Percentiles rank a stretch among this genome's conserved stretches.
phyloP scores from a whole-genome alignment of 2,329 filamentous ascomycete species.

The Elsinoe perseae region DNA sequence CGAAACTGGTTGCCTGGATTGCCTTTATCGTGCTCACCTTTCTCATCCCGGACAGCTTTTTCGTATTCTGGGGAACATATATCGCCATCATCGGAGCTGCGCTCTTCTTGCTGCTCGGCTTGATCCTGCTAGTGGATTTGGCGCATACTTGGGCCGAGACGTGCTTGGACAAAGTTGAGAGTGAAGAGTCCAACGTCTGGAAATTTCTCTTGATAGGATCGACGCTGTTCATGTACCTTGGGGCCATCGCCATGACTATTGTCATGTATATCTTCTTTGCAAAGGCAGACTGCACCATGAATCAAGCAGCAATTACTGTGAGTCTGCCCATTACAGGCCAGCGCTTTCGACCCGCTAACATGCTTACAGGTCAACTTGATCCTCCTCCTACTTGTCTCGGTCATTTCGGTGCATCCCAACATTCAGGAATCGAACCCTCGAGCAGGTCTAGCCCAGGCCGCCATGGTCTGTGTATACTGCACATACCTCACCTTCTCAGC shows the following conservation, averaged over 20 bases:
- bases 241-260: constrained; percentile 86
- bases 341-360: constrained; percentile 10
- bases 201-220: constrained; percentile 81
- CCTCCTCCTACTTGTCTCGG: constrained; percentile 70
- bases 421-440: constrained; percentile 89
- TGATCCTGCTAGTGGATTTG: constrained; percentile 87
- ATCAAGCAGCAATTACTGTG: constrained; percentile 84
- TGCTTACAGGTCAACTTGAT: constrained; percentile 63
- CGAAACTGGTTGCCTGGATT: constrained; percentile 87
- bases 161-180: constrained; percentile 87
- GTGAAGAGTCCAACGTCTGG: constrained; percentile 78
- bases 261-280: constrained; percentile 98
- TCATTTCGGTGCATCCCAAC: constrained; percentile 78
- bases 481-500: constrained; percentile 98
- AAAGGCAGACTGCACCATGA: constrained; percentile 74
- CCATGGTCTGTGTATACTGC: constrained; percentile 96
- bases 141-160: constrained; percentile 97
- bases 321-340: constrained; percentile 24
- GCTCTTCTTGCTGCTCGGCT: constrained; percentile 83
- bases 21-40: constrained; percentile 83
- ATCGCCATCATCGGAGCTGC: constrained; percentile 81
- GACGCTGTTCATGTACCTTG: constrained; percentile 87
- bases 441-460: constrained; percentile 90
- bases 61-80: constrained; percentile 93
- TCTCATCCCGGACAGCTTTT: constrained; percentile 90